These are phyloP conservation scores for Cercospora sp. DNA, from an alignment of 2,329 filamentous ascomycete genomes.

Conservation along the genomic window DNA sequence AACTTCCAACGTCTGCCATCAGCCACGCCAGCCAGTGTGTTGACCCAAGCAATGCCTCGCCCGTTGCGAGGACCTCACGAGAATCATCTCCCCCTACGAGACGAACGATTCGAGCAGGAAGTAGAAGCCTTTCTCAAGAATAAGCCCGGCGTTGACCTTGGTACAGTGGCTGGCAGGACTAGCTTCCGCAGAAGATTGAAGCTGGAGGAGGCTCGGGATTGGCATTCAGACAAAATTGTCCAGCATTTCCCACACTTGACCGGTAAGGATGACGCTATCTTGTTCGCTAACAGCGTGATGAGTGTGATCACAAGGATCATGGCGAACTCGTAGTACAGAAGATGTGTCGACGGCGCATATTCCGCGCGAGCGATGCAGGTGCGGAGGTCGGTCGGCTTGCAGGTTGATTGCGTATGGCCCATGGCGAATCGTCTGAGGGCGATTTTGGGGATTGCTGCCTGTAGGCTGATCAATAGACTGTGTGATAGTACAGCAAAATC, in stretches of 20 bases:
- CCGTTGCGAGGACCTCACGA: neutral
- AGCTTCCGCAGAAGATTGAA: conserved; percentile 7
- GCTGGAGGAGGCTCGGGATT: neutral
- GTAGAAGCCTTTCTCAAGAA: conserved; percentile 3
- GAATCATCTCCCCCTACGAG: neutral
- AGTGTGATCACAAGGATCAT: neutral
- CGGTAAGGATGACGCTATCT: neutral
- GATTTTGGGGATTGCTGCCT: too few species aligned
- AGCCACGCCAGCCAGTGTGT: neutral
- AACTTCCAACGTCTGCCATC: neutral
- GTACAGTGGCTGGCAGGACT: neutral
- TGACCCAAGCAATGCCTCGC: neutral
- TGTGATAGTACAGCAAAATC: too few species aligned
- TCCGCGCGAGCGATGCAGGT: neutral
- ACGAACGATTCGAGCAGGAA: neutral
- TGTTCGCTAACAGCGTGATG: conserved; percentile 1
- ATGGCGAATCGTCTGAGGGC: neutral
- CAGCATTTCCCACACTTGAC: conserved; percentile 8
- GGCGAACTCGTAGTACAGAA: neutral
- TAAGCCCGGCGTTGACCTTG: neutral
- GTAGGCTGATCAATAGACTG: too few species aligned
- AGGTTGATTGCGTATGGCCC: neutral
- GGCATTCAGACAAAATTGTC: conserved; percentile 9
- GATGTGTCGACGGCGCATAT: neutral
- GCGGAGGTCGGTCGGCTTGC: neutral